These are phyloP conservation scores for Pseudocercospora cruenta DNA, from an alignment of 2,329 filamentous ascomycete genomes.

Conservation along the genomic window DNA sequence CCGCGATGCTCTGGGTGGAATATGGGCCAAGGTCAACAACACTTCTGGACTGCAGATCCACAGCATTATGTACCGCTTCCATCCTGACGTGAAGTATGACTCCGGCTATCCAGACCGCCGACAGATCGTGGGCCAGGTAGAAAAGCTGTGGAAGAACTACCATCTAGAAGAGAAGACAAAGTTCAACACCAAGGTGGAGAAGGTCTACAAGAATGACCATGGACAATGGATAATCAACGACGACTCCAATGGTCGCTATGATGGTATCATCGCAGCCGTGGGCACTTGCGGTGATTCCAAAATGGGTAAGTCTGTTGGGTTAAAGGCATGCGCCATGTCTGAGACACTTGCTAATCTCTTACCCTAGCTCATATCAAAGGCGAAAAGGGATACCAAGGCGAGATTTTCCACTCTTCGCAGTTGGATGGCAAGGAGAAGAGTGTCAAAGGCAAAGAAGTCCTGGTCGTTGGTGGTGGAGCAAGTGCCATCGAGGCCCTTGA, in stretches of 20 bases:
- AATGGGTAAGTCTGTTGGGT: constrained; percentile 44
- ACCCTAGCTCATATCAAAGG: constrained; percentile 62
- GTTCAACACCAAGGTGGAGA: constrained; percentile 71
- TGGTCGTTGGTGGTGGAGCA: constrained; percentile 79
- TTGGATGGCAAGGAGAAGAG: constrained; percentile 70
- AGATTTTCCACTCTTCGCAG: constrained; percentile 74
- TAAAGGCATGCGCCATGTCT: no score
- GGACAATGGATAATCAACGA: constrained; percentile 81
- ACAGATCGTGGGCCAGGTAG: constrained; percentile 74
- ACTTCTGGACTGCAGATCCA: constrained; percentile 84
- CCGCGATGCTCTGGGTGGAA: constrained; percentile 59
- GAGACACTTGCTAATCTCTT: no score
- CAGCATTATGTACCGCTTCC: constrained; percentile 85
- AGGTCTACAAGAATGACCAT: constrained; percentile 68
- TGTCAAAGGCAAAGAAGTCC: constrained; percentile 75
- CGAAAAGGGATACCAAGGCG: constrained; percentile 72
- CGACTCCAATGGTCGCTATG: constrained; percentile 69
- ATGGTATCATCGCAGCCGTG: constrained; percentile 76
- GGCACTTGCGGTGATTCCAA: constrained; percentile 81
- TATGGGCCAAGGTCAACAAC: constrained; percentile 63
- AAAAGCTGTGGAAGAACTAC: constrained; percentile 74
- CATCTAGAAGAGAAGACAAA: constrained; percentile 69
- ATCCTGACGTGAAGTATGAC: constrained; percentile 75
- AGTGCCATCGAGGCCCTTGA: constrained; percentile 83
- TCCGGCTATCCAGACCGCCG: constrained; percentile 76